A percentile compares a stretch with the other conserved stretches of the same genome.
These are phyloP conservation scores for Suhomyces sp. DNA, from an alignment of 805 yeast species.

Conservation along the genomic window DNA sequence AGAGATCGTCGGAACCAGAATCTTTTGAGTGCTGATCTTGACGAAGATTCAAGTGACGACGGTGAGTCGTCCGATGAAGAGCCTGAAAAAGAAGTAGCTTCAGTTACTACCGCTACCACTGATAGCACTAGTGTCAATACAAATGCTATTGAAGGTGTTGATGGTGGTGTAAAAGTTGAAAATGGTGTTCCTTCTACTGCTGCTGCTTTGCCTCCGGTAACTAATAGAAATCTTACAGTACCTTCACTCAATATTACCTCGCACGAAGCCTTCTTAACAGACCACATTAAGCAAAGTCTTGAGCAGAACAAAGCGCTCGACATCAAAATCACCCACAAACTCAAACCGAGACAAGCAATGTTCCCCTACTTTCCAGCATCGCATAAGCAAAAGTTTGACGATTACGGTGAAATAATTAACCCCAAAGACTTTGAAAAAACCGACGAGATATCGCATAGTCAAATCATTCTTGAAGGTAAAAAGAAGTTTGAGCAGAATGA, in stretches of 20 bases:
- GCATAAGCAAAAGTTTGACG: conserved; percentile 65
- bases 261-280: conserved; percentile 40
- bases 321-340: conserved; percentile 43
- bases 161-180: neutral
- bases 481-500: conserved; percentile 33
- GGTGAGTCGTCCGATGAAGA: conserved; percentile 26
- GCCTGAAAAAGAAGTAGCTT: conserved; percentile 10
- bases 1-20: conserved; percentile 40
- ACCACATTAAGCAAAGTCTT: conserved; percentile 35
- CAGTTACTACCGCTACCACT: conserved; percentile 1
- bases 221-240: conserved; percentile 3
- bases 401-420: conserved; percentile 80
- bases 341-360: conserved; percentile 57
- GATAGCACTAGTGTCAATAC: neutral
- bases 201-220: neutral
- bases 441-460: conserved; percentile 45
- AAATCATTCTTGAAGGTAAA: conserved; percentile 37
- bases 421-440: conserved; percentile 57
- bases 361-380: conserved; percentile 63
- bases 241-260: conserved; percentile 30
- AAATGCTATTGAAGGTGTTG: neutral
- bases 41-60: conserved; percentile 34
- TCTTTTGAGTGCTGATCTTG: conserved; percentile 36
- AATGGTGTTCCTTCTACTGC: neutral
- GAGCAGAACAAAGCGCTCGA: conserved; percentile 51